phyloP scores from a whole-genome alignment of 2,329 filamentous ascomycete species.

The Parasarocladium wereldwijsianum region DNA sequence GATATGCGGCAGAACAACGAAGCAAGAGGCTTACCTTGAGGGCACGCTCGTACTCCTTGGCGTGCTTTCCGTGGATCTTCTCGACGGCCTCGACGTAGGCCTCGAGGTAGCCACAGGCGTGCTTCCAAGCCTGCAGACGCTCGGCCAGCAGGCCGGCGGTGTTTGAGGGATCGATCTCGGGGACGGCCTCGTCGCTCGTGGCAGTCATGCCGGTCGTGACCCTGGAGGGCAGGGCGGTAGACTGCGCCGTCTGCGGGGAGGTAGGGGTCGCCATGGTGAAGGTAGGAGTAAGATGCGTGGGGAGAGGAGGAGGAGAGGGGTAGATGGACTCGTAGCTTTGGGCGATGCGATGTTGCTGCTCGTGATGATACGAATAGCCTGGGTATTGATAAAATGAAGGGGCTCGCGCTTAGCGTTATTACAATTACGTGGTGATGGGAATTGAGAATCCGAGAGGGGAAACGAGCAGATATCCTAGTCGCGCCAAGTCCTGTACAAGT shows the following conservation, averaged over 20 bases:
- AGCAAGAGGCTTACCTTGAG: conserved; percentile 48
- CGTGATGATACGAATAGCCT: too few species aligned
- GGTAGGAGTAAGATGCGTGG: too few species aligned
- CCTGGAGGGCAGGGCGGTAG: conserved; percentile 26
- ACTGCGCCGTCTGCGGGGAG: conserved; percentile 14
- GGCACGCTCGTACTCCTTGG: conserved; percentile 91
- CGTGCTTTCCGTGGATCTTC: conserved; percentile 69
- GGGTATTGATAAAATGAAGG: too few species aligned
- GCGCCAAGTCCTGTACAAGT: too few species aligned
- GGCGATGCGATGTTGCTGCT: too few species aligned
- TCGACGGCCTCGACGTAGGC: conserved; percentile 78
- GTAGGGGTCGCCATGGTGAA: conserved; percentile 12
- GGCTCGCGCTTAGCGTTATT: too few species aligned
- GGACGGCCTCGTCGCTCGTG: conserved; percentile 41
- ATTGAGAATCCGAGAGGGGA: too few species aligned
- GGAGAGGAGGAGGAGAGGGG: too few species aligned
- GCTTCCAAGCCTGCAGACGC: conserved; percentile 89
- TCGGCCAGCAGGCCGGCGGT: conserved; percentile 72
- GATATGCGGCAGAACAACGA: conserved; percentile 4
- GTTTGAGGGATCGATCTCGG: conserved; percentile 41
- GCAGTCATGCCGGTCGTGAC: conserved; percentile 29
- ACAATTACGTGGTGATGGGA: too few species aligned
- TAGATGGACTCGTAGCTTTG: too few species aligned
- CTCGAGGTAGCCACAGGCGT: conserved; percentile 80
- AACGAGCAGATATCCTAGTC: too few species aligned